phyloP scores from a whole-genome alignment of 1,139 yeast genomes.

The Wickerhamiella infanticola region DNA sequence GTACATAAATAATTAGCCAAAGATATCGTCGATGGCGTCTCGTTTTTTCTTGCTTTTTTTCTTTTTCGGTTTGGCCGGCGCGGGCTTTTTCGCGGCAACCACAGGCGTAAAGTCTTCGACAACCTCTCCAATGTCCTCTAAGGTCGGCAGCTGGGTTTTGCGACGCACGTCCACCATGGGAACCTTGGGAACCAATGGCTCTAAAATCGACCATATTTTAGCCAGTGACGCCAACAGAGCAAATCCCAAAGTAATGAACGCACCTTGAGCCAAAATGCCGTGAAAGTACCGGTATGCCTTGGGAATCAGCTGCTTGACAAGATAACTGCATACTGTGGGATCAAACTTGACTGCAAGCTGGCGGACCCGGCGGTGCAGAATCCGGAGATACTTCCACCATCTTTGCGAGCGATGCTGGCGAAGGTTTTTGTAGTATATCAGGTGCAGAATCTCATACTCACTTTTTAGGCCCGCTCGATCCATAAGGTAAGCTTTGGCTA shows the following conservation, averaged over 20 bases:
- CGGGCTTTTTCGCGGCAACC: neutral
- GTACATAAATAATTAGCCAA: slow-evolving; percentile 15
- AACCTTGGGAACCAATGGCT: slow-evolving; percentile 17
- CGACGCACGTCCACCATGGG: neutral
- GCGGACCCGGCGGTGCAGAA: slow-evolving; percentile 35
- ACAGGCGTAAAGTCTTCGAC: neutral
- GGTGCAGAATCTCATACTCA: slow-evolving; percentile 33
- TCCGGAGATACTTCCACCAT: slow-evolving; percentile 64
- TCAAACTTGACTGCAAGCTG: slow-evolving; percentile 8
- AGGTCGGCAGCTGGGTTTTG: neutral
- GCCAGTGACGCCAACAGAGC: slow-evolving; percentile 46
- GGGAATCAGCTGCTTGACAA: slow-evolving; percentile 31
- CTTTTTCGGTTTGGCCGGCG: slow-evolving; percentile 3
- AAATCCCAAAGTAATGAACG: slow-evolving; percentile 60
- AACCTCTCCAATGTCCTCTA: slow-evolving; percentile 7
- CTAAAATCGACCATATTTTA: slow-evolving; percentile 27
- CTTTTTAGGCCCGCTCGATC: neutral
- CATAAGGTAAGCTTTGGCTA: neutral
- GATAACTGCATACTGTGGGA: slow-evolving; percentile 22
- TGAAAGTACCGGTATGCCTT: slow-evolving; percentile 47
- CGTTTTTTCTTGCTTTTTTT: slow-evolving; percentile 15
- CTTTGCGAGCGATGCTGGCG: slow-evolving; percentile 60
- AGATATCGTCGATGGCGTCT: slow-evolving; percentile 23
- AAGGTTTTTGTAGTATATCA: slow-evolving; percentile 52
- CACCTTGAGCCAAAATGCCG: slow-evolving; percentile 58